Conservation (phyloP, 495 filamentous ascomycete genomes). For the Pyrenula aspistea region DNA sequence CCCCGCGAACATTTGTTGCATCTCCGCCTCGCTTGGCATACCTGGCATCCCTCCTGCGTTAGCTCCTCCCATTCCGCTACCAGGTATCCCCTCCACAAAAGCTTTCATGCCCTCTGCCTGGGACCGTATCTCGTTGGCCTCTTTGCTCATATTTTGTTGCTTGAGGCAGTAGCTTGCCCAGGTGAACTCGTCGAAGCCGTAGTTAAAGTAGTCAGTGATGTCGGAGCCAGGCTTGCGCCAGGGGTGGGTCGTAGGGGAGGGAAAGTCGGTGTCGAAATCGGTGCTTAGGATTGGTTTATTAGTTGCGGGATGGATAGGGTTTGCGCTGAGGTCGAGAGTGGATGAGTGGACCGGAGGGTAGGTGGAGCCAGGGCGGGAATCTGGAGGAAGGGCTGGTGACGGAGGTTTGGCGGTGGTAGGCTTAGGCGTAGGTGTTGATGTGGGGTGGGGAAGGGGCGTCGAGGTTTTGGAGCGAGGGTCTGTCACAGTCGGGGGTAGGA, state of each 20-base stretch:
- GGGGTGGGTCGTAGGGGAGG: constrained; percentile 70
- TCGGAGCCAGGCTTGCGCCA: constrained; percentile 96
- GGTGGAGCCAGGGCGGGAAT: constrained; percentile 39
- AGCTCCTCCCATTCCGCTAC: constrained; percentile 14
- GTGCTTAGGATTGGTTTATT: constrained; percentile 64
- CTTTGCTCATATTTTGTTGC: constrained; percentile 63
- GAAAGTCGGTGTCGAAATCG: constrained; percentile 70
- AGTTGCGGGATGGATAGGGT: constrained; percentile 59
- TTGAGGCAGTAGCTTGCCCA: constrained; percentile 92
- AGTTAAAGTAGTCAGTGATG: constrained; percentile 96
- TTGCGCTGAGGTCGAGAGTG: constrained; percentile 72
- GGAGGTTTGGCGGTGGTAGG: constrained; percentile 18
- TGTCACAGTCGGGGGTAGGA: constrained; percentile 34
- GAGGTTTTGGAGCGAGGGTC: constrained; percentile 17
- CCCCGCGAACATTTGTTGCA: constrained; percentile 70
- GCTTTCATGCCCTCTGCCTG: constrained; percentile 82
- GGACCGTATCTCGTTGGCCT: constrained; percentile 65
- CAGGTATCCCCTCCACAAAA: constrained; percentile 60
- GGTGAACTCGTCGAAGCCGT: constrained; percentile 98
- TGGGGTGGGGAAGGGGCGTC: constrained; percentile 8
- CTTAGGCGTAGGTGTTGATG: constrained; percentile 25
- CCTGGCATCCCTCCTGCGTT: constrained; percentile 49
- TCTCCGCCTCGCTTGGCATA: constrained; percentile 63
- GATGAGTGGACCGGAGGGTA: constrained; percentile 62
- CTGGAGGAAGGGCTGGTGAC: constrained; percentile 27